A percentile compares a stretch with the other conserved stretches of the same genome.
phyloP scores from a whole-genome alignment of 352 stramenopile genomes.

The Pythium biforme region DNA sequence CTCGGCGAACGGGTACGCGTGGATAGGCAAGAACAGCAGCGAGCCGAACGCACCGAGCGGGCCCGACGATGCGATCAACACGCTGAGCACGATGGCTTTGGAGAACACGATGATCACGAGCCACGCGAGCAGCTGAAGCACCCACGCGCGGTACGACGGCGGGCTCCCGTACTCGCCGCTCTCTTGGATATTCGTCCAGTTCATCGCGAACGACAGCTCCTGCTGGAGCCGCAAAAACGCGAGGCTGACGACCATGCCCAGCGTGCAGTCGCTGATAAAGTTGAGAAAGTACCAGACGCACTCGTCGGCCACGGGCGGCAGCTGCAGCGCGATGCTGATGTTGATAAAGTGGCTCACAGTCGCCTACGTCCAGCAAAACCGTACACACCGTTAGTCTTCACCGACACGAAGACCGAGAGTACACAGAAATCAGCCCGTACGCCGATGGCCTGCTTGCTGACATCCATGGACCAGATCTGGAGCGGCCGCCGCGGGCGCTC shows the following conservation, averaged over 20 bases:
- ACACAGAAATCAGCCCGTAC: constrained; percentile 22
- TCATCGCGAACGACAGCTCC: constrained; percentile 69
- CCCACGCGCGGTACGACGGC: constrained; percentile 67
- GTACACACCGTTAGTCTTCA: not conserved
- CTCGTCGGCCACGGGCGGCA: constrained; percentile 78
- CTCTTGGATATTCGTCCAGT: constrained; percentile 73
- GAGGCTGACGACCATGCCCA: constrained; percentile 77
- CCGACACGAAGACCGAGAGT: not conserved
- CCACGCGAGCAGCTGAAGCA: constrained; percentile 57
- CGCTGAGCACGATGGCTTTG: constrained; percentile 74
- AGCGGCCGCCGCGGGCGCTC: constrained; percentile 65
- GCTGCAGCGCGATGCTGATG: constrained; percentile 59
- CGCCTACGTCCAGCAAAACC: constrained; percentile 33
- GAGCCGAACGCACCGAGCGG: constrained; percentile 60
- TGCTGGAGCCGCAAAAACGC: constrained; percentile 74
- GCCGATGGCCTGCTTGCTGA: constrained; percentile 82
- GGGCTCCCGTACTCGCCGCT: constrained; percentile 76
- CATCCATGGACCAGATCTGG: constrained; percentile 78
- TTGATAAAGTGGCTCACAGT: constrained; percentile 72
- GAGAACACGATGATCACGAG: constrained; percentile 77
- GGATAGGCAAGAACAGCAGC: constrained; percentile 62
- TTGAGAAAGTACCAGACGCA: constrained; percentile 89
- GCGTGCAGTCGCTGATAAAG: constrained; percentile 75
- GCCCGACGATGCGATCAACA: constrained; percentile 51
- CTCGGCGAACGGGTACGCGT: constrained; percentile 62